A percentile compares a stretch with the other conserved stretches of the same genome.
phyloP scores from a whole-genome alignment of 2,329 filamentous ascomycete genomes.

The Sclerotinia minor region DNA sequence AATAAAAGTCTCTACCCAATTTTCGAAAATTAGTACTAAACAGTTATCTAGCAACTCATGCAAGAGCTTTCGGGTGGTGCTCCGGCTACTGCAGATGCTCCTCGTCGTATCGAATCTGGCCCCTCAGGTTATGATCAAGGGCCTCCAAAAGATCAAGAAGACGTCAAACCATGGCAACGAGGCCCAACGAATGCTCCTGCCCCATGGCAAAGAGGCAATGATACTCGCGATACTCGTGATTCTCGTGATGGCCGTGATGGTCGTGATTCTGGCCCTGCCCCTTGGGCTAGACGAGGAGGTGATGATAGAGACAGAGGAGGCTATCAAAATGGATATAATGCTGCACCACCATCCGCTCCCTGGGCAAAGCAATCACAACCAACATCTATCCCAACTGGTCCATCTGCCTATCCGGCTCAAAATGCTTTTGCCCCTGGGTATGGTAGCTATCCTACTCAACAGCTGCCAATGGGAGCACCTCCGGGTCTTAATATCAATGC shows the following conservation, averaged over 20 bases:
- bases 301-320: conserved; percentile 47
- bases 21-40: conserved; percentile 31
- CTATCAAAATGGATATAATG: conserved; percentile 49
- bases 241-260: conserved; percentile 28
- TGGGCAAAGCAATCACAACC: conserved; percentile 44
- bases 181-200: conserved; percentile 81
- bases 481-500: conserved; percentile 51
- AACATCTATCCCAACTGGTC: conserved; percentile 40
- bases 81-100: conserved; percentile 58
- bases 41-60: conserved; percentile 78
- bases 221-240: conserved; percentile 43
- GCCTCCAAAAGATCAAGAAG: conserved; percentile 47
- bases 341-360: conserved; percentile 54
- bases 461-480: conserved; percentile 49
- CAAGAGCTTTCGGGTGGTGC: conserved; percentile 84
- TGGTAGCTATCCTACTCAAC: conserved; percentile 44
- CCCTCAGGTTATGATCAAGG: conserved; percentile 60
- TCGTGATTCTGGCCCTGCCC: conserved; percentile 51
- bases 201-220: conserved; percentile 63
- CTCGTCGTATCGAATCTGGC: conserved; percentile 83
- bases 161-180: conserved; percentile 84
- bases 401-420: conserved; percentile 42
- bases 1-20: conserved; percentile 42
- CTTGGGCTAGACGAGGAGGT: conserved; percentile 62
- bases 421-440: conserved; percentile 50